phyloP scores from a whole-genome alignment of 331 rosid species.

The Rosa hybrid region DNA sequence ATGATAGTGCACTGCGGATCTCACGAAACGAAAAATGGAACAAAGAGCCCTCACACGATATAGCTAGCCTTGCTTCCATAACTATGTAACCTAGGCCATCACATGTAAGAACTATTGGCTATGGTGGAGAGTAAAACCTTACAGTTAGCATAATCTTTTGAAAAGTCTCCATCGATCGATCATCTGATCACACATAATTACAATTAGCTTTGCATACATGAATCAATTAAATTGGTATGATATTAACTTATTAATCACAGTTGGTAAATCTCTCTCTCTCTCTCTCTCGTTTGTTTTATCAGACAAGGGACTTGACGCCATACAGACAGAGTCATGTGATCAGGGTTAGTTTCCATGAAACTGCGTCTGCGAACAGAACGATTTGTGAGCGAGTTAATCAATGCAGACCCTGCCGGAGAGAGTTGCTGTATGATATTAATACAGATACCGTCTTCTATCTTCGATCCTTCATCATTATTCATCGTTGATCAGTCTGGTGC shows the following conservation, averaged over 20 bases:
- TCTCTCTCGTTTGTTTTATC: not conserved
- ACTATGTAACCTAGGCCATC: not conserved
- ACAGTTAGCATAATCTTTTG: not conserved
- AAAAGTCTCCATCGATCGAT: not conserved
- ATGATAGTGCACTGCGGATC: not conserved
- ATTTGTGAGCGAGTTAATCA: not conserved
- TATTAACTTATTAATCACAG: not conserved
- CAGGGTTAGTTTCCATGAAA: not conserved
- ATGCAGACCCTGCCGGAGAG: not conserved
- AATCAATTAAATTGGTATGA: not conserved
- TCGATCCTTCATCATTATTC: not conserved
- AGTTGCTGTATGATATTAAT: not conserved
- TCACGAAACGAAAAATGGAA: not conserved
- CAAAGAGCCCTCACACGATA: not conserved
- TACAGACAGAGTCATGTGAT: not conserved
- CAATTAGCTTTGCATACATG: not conserved
- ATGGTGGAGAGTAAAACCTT: not conserved
- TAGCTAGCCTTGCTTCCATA: not conserved
- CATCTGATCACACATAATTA: not conserved
- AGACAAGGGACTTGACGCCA: not conserved
- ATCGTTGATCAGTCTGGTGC: not conserved
- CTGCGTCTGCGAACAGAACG: not conserved
- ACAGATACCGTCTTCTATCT: not conserved
- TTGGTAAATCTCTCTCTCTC: not conserved
- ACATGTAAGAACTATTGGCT: not conserved